A percentile compares a stretch with the other conserved stretches of the same genome.
These are phyloP conservation scores for Xylariaceae sp. DNA, from an alignment of 2,329 filamentous ascomycete species.

Conservation along the genomic window DNA sequence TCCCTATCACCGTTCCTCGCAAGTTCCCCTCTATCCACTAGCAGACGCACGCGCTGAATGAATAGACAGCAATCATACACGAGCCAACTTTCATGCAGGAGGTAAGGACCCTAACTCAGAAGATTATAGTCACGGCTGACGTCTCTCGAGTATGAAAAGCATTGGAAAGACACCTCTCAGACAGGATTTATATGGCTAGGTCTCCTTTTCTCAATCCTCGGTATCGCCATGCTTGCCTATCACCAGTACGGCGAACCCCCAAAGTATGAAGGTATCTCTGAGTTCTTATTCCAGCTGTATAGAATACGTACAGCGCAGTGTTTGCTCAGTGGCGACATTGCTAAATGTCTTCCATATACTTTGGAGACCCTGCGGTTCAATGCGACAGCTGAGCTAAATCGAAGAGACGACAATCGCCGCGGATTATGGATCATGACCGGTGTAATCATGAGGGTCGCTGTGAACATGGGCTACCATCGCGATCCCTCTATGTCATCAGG, in stretches of 20 bases:
- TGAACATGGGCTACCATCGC: conserved; percentile 51
- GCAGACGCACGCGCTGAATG: conserved; percentile 6
- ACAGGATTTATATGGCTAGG: conserved; percentile 49
- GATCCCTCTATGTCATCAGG: conserved; percentile 32
- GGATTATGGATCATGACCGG: conserved; percentile 47
- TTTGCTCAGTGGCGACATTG: conserved; percentile 46
- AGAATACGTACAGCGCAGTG: conserved; percentile 48
- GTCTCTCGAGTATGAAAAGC: conserved; percentile 42
- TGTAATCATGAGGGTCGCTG: conserved; percentile 46
- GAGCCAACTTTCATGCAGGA: conserved; percentile 46
- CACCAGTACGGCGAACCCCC: conserved; percentile 48
- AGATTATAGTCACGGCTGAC: background rate
- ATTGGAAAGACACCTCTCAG: conserved; percentile 42
- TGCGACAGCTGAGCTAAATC: conserved; percentile 47
- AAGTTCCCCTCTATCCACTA: conserved; percentile 6
- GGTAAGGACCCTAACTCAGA: conserved; percentile 7
- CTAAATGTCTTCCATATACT: conserved; percentile 44
- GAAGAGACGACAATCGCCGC: conserved; percentile 46
- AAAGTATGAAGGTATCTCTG: conserved; percentile 43
- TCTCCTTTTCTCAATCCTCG: conserved; percentile 49
- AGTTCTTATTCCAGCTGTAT: conserved; percentile 44
- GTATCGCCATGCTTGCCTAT: conserved; percentile 48
- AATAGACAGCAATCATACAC: conserved; percentile 29
- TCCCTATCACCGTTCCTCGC: conserved; percentile 22
- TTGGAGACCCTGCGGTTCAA: conserved; percentile 50